Evolutionary conservation across 768 basidiomycete genomes (phyloP).

Genomic region (Boletales sp.): DNA sequence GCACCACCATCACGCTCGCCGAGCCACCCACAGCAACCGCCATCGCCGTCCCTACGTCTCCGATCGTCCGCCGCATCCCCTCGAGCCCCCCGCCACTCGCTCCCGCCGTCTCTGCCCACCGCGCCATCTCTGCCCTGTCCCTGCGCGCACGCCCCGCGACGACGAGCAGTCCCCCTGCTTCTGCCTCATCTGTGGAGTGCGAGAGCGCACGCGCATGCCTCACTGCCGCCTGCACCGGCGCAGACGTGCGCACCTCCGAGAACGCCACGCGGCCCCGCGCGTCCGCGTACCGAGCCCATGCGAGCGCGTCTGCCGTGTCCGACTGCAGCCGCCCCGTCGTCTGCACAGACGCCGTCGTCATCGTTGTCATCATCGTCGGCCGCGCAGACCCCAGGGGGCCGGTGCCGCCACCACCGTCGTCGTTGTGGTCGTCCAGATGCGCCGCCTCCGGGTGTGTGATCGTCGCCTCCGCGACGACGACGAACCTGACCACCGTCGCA

Average conservation of each 20-base stretch:
- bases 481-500: constrained; percentile 73
- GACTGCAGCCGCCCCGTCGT: constrained; percentile 54
- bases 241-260: constrained; percentile 47
- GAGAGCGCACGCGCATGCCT: constrained; percentile 36
- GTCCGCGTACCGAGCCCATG: constrained; percentile 61
- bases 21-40: constrained; percentile 49
- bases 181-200: too few relatives aligned
- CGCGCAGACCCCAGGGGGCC: too few relatives aligned
- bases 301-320: constrained; percentile 78
- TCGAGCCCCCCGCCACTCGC: constrained; percentile 7
- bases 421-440: constrained; percentile 13
- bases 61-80: constrained; percentile 71
- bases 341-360: too few relatives aligned
- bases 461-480: constrained; percentile 7
- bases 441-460: constrained; percentile 24
- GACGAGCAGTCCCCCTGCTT: constrained; percentile 41
- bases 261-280: constrained; percentile 37
- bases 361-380: too few relatives aligned
- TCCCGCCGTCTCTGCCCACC: constrained; percentile 18
- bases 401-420: too few relatives aligned
- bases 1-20: constrained; percentile 60
- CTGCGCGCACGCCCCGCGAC: constrained; percentile 73
- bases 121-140: constrained; percentile 55
- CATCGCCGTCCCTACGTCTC: constrained; percentile 83
- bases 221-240: constrained; percentile 57